Evolutionary conservation across 352 stramenopile species (phyloP).

Genomic region (Poterioochromonas sp.): DNA sequence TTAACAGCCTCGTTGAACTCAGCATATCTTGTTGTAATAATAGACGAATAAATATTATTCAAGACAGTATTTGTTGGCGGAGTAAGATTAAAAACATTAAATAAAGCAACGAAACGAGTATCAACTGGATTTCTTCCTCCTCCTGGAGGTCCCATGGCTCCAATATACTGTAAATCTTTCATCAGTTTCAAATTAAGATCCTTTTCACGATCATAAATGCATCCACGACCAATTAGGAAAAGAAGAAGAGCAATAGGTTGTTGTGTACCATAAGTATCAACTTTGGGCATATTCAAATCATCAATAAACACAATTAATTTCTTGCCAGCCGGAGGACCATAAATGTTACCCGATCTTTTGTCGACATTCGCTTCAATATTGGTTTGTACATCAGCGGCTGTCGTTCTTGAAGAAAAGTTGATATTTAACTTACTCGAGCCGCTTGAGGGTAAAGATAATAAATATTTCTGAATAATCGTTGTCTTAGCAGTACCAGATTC

Average conservation of each 20-base stretch:
- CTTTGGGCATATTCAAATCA: slow-evolving; percentile 92
- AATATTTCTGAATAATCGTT: slow-evolving; percentile 84
- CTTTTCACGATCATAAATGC: slow-evolving; percentile 86
- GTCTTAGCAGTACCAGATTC: slow-evolving; percentile 88
- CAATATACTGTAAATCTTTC: slow-evolving; percentile 84
- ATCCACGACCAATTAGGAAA: slow-evolving; percentile 77
- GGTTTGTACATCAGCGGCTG: slow-evolving; percentile 77
- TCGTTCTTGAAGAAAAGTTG: slow-evolving; percentile 86
- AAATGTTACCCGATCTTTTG: slow-evolving; percentile 86
- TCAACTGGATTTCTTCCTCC: slow-evolving; percentile 85
- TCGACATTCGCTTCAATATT: slow-evolving; percentile 89
- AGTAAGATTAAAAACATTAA: slow-evolving; percentile 90
- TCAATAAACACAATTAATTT: slow-evolving; percentile 88
- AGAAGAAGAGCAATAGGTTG: slow-evolving; percentile 85
- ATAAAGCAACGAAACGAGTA: slow-evolving; percentile 80
- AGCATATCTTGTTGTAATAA: slow-evolving; percentile 71
- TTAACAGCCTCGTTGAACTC: slow-evolving; percentile 77
- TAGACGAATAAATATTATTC: slow-evolving; percentile 80
- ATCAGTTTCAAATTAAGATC: slow-evolving; percentile 81
- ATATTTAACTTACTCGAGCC: slow-evolving; percentile 56
- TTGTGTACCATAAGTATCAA: slow-evolving; percentile 87
- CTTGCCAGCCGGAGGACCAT: slow-evolving; percentile 79
- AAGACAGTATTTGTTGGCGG: slow-evolving; percentile 76
- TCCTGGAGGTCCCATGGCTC: slow-evolving; percentile 83
- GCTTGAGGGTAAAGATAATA: slow-evolving; percentile 55